Conservation (phyloP, 768 basidiomycete species). For the Clavulina sp. region DNA sequence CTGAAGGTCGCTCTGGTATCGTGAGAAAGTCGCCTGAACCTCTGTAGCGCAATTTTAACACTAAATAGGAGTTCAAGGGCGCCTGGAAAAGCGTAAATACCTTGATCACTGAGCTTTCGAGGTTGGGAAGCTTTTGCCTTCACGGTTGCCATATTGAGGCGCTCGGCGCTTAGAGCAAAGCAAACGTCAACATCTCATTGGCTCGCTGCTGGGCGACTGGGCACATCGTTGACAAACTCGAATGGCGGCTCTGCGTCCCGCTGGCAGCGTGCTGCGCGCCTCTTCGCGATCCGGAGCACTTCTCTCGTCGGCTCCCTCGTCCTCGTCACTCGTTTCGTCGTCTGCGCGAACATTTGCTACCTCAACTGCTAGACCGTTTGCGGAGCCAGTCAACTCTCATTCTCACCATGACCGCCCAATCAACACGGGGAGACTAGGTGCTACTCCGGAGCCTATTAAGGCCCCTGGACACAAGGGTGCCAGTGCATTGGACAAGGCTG, state of each 20-base stretch:
- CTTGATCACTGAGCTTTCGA: slow-evolving; percentile 37
- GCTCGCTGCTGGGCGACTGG: too few species aligned
- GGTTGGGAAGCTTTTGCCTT: background rate
- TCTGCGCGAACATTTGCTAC: too few species aligned
- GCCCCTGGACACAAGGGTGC: too few species aligned
- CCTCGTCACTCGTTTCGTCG: background rate
- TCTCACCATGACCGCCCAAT: slow-evolving; percentile 8
- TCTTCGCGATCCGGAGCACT: background rate
- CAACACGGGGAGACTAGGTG: slow-evolving; percentile 2
- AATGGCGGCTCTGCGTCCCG: slow-evolving; percentile 23
- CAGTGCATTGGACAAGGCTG: slow-evolving; percentile 88
- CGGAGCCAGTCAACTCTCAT: too few species aligned
- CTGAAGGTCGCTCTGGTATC: slow-evolving; percentile 77
- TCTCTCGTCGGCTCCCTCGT: background rate
- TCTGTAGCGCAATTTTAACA: slow-evolving; percentile 26
- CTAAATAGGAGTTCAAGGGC: background rate
- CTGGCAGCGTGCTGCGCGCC: slow-evolving; percentile 28
- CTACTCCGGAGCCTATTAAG: slow-evolving; percentile 2
- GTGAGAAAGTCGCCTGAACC: slow-evolving; percentile 64
- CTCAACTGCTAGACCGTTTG: too few species aligned
- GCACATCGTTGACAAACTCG: too few species aligned
- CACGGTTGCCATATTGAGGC: too few species aligned
- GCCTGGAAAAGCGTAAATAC: background rate
- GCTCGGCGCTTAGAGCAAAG: too few species aligned
- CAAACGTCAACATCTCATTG: background rate